phyloP scores from a whole-genome alignment of 192 early-diverging fungal species.

The Backusella morwellensis region DNA sequence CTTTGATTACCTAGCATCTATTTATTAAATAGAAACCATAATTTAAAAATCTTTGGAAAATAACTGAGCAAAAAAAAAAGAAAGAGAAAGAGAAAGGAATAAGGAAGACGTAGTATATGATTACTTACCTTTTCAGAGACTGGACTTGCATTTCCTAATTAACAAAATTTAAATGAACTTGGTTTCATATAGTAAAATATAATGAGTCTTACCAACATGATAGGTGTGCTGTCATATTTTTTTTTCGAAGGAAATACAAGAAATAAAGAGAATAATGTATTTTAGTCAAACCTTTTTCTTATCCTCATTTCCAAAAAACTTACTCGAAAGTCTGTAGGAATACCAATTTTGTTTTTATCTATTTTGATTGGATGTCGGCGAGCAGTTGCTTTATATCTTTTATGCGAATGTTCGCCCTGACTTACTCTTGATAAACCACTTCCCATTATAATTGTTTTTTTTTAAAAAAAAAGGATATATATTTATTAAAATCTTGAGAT shows the following conservation, averaged over 20 bases:
- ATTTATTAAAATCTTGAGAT: neutral
- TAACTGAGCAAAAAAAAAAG: neutral
- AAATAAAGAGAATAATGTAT: neutral
- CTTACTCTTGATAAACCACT: conserved; percentile 16
- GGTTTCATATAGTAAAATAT: neutral
- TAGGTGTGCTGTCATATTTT: conserved; percentile 7
- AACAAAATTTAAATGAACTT: neutral
- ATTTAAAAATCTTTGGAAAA: neutral
- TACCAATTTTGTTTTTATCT: conserved; percentile 12
- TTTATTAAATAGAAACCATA: neutral
- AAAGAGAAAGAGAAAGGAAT: neutral
- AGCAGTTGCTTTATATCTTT: neutral
- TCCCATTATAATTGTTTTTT: neutral
- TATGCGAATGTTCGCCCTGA: conserved; percentile 3
- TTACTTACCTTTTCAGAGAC: neutral
- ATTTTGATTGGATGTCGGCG: conserved; percentile 8
- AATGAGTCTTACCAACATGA: conserved; percentile 14
- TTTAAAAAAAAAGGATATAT: neutral
- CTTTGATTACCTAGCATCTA: conserved; percentile 1
- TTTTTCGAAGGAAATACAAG: neutral
- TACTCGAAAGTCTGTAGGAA: conserved; percentile 18
- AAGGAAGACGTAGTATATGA: neutral
- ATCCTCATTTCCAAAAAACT: neutral
- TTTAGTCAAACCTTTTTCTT: neutral
- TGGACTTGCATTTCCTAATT: conserved; percentile 9